A percentile compares a stretch with the other conserved stretches of the same genome.
Evolutionary conservation across 2,329 filamentous ascomycete species (phyloP).

Genomic region (Verticillium dahliae): DNA sequence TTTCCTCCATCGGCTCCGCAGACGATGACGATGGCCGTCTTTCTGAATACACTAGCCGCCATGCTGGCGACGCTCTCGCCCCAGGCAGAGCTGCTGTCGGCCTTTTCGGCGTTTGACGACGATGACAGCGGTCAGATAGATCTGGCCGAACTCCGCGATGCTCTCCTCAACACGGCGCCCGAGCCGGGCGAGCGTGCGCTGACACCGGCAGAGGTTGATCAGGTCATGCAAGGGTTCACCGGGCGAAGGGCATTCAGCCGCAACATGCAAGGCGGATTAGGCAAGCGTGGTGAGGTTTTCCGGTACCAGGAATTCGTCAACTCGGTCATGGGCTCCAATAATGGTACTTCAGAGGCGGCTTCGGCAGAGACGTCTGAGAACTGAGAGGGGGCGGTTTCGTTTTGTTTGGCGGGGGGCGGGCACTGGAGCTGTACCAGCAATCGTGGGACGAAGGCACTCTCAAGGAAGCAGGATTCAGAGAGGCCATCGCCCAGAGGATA

Average conservation of each 20-base stretch:
- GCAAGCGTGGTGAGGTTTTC: constrained; percentile 80
- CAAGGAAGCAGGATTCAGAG: not conserved
- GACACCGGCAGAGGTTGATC: constrained; percentile 71
- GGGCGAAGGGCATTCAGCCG: constrained; percentile 78
- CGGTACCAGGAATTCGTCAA: constrained; percentile 88
- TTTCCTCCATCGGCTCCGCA: constrained; percentile 68
- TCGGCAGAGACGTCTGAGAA: constrained; percentile 18
- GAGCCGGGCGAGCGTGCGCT: constrained; percentile 63
- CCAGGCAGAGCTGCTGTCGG: constrained; percentile 73
- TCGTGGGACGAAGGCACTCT: not conserved
- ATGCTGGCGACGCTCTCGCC: constrained; percentile 70
- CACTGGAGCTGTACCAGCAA: not conserved
- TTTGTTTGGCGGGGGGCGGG: not conserved
- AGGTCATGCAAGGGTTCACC: constrained; percentile 80
- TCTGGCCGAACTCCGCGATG: constrained; percentile 72
- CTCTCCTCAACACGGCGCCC: constrained; percentile 73
- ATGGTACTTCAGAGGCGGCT: constrained; percentile 24
- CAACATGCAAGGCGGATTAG: constrained; percentile 41
- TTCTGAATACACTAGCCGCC: constrained; percentile 74
- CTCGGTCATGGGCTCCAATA: constrained; percentile 52
- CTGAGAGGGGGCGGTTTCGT: constrained; percentile 5
- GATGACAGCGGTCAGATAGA: constrained; percentile 94
- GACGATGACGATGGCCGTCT: constrained; percentile 76
- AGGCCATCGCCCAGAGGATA: not conserved
- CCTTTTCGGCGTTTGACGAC: constrained; percentile 92